Evolutionary conservation across 202 grass and related monocot genomes (phyloP).

Genomic region (Schoenoplectus triqueter): DNA sequence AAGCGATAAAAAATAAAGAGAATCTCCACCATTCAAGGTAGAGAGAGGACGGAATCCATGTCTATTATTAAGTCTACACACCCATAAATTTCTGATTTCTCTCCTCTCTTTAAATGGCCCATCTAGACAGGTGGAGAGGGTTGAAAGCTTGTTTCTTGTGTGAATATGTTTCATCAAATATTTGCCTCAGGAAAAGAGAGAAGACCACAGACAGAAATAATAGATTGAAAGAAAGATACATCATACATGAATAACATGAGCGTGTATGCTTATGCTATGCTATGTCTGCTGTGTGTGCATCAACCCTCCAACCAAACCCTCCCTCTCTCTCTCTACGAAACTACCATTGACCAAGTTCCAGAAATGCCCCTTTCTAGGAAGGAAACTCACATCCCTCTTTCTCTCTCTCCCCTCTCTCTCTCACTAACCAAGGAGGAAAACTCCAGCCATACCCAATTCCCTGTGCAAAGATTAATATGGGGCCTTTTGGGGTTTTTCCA

Average conservation of each 20-base stretch:
- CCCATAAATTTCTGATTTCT: background rate
- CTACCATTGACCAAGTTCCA: slow-evolving; percentile 48
- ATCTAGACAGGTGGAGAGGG: slow-evolving; percentile 13
- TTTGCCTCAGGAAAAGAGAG: slow-evolving; percentile 27
- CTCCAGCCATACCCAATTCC: slow-evolving; percentile 37
- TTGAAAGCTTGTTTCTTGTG: slow-evolving; percentile 38
- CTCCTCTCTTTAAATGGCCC: slow-evolving; percentile 20
- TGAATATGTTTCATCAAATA: slow-evolving; percentile 33
- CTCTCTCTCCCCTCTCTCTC: slow-evolving; percentile 16
- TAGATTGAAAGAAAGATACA: slow-evolving; percentile 21
- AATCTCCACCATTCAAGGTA: slow-evolving; percentile 43
- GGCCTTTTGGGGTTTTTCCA: slow-evolving; percentile 65
- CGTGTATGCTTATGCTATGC: slow-evolving; percentile 25
- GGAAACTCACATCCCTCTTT: slow-evolving; percentile 33
- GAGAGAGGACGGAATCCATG: slow-evolving; percentile 22
- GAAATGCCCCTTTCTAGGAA: slow-evolving; percentile 45
- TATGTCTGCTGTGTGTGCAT: slow-evolving; percentile 33
- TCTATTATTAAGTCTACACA: slow-evolving; percentile 37
- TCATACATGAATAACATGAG: background rate
- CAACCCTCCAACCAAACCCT: slow-evolving; percentile 31
- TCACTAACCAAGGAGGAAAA: slow-evolving; percentile 33
- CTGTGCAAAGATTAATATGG: slow-evolving; percentile 49
- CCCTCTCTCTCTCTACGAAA: slow-evolving; percentile 40
- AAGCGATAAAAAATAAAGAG: slow-evolving; percentile 25
- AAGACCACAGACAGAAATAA: slow-evolving; percentile 21